A percentile compares a stretch with the other conserved stretches of the same genome.
phyloP scores from a whole-genome alignment of 1,284 basidiomycete species.

The Pseudozyma sp. region DNA sequence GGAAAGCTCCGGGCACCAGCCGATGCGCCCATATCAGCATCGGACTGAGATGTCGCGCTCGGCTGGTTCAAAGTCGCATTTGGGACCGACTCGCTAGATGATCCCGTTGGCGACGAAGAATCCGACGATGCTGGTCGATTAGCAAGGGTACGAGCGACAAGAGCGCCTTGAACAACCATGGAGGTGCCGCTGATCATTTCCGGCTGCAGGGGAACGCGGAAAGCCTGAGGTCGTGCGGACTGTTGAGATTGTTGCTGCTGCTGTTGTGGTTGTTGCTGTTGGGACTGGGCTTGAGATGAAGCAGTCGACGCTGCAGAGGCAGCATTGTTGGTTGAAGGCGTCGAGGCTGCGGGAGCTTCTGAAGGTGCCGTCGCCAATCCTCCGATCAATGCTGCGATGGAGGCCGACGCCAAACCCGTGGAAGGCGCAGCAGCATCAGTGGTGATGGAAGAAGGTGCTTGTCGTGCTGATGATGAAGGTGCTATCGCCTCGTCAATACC shows the following conservation, averaged over 20 bases:
- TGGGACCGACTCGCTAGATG: background rate
- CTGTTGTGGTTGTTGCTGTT: conserved; percentile 13
- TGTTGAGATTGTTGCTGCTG: conserved; percentile 13
- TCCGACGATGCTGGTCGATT: conserved; percentile 15
- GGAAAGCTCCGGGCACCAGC: conserved; percentile 1
- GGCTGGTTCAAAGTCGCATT: background rate
- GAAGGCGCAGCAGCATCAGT: background rate
- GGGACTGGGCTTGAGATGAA: conserved; percentile 1
- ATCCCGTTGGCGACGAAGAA: background rate
- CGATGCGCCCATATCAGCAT: background rate
- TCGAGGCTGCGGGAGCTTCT: background rate
- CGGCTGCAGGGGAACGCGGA: conserved; percentile 38
- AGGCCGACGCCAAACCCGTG: conserved; percentile 16
- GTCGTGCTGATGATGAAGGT: background rate
- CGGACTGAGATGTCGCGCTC: background rate
- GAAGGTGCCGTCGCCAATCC: conserved; percentile 5
- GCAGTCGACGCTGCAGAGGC: background rate
- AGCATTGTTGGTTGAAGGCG: background rate
- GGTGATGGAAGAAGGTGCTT: background rate
- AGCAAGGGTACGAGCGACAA: conserved; percentile 52
- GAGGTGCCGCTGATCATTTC: conserved; percentile 59
- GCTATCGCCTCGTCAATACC: background rate
- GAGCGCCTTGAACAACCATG: conserved; percentile 66
- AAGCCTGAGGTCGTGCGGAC: conserved; percentile 12
- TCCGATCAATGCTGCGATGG: conserved; percentile 37